Evolutionary conservation across 2,329 filamentous ascomycete genomes (phyloP).

Genomic region (Diaporthe ilicicola): DNA sequence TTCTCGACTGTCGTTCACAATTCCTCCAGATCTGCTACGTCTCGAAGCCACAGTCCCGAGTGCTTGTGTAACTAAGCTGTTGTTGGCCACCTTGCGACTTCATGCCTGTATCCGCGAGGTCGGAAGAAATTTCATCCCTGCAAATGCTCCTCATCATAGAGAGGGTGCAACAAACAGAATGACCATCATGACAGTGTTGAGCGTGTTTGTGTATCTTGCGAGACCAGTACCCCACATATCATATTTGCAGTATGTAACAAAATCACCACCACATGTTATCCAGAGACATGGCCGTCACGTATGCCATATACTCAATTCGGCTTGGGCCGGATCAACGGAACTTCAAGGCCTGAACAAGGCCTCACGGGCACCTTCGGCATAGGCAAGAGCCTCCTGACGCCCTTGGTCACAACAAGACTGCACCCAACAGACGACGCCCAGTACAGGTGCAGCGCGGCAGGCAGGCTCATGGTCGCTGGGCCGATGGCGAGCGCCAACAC

Average conservation of each 20-base stretch:
- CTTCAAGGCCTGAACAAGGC: slow-evolving; percentile 36
- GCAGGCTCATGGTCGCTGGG: slow-evolving; percentile 48
- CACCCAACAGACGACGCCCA: slow-evolving; percentile 48
- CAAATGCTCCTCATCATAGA: neutral
- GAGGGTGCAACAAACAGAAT: neutral
- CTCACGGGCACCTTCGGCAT: slow-evolving; percentile 30
- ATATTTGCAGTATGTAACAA: neutral
- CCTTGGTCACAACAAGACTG: slow-evolving; percentile 36
- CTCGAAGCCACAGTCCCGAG: neutral
- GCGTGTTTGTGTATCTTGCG: too few species aligned
- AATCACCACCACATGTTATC: too few species aligned
- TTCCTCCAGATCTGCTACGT: neutral
- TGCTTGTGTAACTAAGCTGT: too few species aligned
- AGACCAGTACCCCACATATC: too few species aligned
- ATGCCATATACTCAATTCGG: neutral
- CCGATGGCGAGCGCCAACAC: slow-evolving; percentile 44
- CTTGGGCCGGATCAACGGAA: slow-evolving; percentile 29
- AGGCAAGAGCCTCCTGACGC: slow-evolving; percentile 40
- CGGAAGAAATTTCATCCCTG: neutral
- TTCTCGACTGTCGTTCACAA: neutral
- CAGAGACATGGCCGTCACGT: too few species aligned
- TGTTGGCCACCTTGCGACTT: neutral
- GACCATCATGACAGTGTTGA: neutral
- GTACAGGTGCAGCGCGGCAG: slow-evolving; percentile 54
- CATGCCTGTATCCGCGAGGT: neutral